Evolutionary conservation across 495 filamentous ascomycete genomes (phyloP), one percentile per base, ranked within the genome.

Genomic region (Penicillium taxi): DNA sequence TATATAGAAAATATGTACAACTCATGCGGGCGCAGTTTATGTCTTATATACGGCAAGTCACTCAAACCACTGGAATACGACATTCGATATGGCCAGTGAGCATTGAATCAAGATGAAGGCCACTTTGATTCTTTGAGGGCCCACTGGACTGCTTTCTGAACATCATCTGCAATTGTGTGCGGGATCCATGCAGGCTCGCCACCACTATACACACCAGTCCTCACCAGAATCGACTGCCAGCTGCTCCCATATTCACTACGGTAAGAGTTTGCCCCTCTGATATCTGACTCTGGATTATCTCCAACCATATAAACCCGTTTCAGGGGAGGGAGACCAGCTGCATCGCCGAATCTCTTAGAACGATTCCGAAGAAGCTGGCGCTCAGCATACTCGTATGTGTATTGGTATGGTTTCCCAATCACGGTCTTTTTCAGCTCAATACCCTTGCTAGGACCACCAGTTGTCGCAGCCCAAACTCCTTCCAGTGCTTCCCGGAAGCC

Each of bases 231-330:
- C 23, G 81, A 84, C 13, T 70, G 54, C 91, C 91, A 99, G 49
- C 75, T 59, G 15, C 78, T 87, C 5, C 81, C 81, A 26, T 62
- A 44, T 6, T 66, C 58, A 41, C 81, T 86, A 9, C 52, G 49
- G 55, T 82, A 91, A 20, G 67, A 68, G 49, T 95, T 96, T 16
- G 84, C 90, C n/a, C 93, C 91, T 9, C 70, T 63, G 40, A 99
- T 93, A 59, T 99, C 91, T 19, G 78, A 84, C 53, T 85, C 85
- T 0, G 91, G 90, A 47, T 96, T 99, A 48, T 99, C 91, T 0
- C 91, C 91, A n/a, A 99, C 72, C 90, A 96, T 96, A 50, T 93
- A 96, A 4, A 99, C 84, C 9, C 67, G 73, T 48, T 63, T 58
- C 41, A 94, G 52, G 11, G 62, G 63, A 6, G 51, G 52, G 1